Base-by-base conservation (phyloP, 495 filamentous ascomycete genomes). In the Tuber calosporum region DNA sequence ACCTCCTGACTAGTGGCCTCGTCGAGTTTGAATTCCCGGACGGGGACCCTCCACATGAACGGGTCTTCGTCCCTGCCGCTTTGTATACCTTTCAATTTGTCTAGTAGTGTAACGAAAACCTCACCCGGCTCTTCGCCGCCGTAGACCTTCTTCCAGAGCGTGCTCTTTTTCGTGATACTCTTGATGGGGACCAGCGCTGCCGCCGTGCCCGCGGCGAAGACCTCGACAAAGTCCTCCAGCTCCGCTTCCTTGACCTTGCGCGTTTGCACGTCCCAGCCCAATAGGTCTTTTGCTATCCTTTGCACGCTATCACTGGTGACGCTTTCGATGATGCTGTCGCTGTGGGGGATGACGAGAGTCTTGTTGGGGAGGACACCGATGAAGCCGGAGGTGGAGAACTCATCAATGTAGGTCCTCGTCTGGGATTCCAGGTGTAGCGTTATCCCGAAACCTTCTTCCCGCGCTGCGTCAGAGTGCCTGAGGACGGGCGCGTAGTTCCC, bases 121-220 rank as follows among this genome's bases (percentile, higher is more conserved):
- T 89, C 87, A 1, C 93, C 94, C 1, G 89, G 86, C 69, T 94
- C 88, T 0, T 88, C 88, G 37, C 85, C 82, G n/a, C 88, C 85
- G 76, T 90, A 94, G 0, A 82, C 83, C 75, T 94, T 88, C 37
- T 87, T 91, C 37, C 72, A 11, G 20, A 80, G 78, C 1, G 83
- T 86, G 5, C 87, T 87, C 75, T 86, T 87, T 81, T 91, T 89
- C 1, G 91, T 92, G 76, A 99, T 96, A 69, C 90, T 93, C 70
- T 89, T 89, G 80, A 99, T 92, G 1, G 95, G 95, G 15, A 97
- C 93, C 66, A 99, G 84, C 1, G 93, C 92, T 0, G 94, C 95
- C 6, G 95, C 95, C 1, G 95, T 99, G 0, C 95, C 95, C 1
- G 92, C 93, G 4, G 94, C 95, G 83, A 97, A 87, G 30, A 99